phyloP scores from a whole-genome alignment of 2,329 filamentous ascomycete genomes.

The Leptographium galeiforme region DNA sequence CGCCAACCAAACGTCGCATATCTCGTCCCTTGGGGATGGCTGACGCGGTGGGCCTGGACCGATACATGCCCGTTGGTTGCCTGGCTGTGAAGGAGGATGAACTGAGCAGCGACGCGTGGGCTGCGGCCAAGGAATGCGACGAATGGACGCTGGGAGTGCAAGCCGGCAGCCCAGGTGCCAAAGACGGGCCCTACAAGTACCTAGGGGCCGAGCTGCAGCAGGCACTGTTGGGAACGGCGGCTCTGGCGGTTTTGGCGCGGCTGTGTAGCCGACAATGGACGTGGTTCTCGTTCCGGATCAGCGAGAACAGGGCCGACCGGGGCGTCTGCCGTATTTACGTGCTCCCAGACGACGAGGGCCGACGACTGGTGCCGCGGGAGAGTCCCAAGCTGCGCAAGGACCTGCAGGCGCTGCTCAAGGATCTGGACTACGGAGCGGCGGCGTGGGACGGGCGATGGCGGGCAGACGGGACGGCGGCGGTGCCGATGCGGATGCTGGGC shows the following conservation, averaged over 20 bases:
- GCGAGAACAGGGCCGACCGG: slow-evolving; percentile 7
- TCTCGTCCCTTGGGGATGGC: not conserved
- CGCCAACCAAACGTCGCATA: no score
- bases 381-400: slow-evolving; percentile 28
- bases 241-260: slow-evolving; percentile 4
- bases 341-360: slow-evolving; percentile 51
- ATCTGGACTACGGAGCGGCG: slow-evolving; percentile 39
- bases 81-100: not conserved
- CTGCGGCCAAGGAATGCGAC: not conserved
- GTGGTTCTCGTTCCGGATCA: slow-evolving; percentile 24
- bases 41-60: not conserved
- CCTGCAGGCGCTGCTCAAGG: slow-evolving; percentile 33
- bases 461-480: not conserved
- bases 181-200: not conserved
- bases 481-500: not conserved
- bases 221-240: slow-evolving; percentile 4
- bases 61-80: slow-evolving; percentile 6
- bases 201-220: slow-evolving; percentile 4
- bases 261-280: slow-evolving; percentile 29
- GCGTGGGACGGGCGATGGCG: slow-evolving; percentile 32
- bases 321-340: slow-evolving; percentile 42
- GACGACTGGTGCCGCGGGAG: slow-evolving; percentile 35
- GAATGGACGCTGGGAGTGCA: not conserved
- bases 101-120: not conserved
- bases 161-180: not conserved